These are phyloP conservation scores for Kokia cookei DNA, from an alignment of 441 rosid genomes.

Conservation along the genomic window DNA sequence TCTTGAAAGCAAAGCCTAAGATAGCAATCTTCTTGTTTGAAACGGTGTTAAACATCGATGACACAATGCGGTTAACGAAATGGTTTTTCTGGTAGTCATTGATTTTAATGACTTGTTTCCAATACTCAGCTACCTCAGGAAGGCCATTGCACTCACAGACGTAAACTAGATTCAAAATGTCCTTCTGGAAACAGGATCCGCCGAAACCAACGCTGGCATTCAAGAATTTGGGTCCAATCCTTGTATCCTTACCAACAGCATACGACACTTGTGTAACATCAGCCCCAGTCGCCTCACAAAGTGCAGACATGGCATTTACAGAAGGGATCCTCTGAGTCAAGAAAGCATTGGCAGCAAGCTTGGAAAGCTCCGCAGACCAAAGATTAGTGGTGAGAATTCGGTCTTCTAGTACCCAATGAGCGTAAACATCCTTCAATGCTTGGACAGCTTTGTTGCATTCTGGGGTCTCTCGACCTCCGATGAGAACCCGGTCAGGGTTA, in stretches of 20 bases:
- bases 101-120: neutral
- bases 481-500: slow-evolving; percentile 30
- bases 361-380: slow-evolving; percentile 67
- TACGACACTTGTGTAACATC: neutral
- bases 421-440: slow-evolving; percentile 51
- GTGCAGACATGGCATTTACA: neutral
- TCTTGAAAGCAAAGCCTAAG: neutral
- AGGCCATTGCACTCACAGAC: neutral
- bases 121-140: neutral
- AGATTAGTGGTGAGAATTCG: slow-evolving; percentile 53
- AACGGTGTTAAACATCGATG: neutral
- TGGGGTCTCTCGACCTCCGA: slow-evolving; percentile 47
- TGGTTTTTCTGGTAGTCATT: neutral
- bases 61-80: neutral
- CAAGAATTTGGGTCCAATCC: neutral
- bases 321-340: slow-evolving; percentile 32
- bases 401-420: slow-evolving; percentile 59
- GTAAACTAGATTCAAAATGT: neutral
- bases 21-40: neutral
- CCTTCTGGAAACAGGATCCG: neutral
- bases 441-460: slow-evolving; percentile 46
- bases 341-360: slow-evolving; percentile 70
- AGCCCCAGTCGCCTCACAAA: neutral
- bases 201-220: neutral
- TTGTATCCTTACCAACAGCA: neutral